Evolutionary conservation across 805 yeast species (phyloP), one percentile per base, ranked within the genome.

Genomic region (Yarrowia hollandica): DNA sequence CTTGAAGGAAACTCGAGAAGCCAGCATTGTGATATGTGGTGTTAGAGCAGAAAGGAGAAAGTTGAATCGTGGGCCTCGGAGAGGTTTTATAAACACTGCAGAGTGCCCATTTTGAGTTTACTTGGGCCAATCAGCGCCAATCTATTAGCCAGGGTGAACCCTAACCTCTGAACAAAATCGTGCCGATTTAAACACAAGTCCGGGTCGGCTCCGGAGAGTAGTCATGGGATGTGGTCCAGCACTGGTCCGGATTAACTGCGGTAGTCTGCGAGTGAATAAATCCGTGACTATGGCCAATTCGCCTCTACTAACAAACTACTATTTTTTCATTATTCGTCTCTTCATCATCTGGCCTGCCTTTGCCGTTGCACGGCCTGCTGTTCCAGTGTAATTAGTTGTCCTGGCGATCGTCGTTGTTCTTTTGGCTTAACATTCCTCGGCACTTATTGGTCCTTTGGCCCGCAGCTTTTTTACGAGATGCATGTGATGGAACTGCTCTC

Each of bases 1-100:
- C 35, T 44, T 54, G 34, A 54, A 19, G n/a, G 61, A 30, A 28
- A 33, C 42, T 35, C 57, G 61, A 37, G 60, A 48, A 41, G 59
- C 60, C 37, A 42, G 41, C 57, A 44, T 42, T 31, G 34, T 38
- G 37, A 28, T 38, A 28, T 38, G 52, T 38, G 52, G 37, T 38
- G 55, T 48, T 48, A 15, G 55, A 48, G 55, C 55, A 21, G 55
- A 48, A 46, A 48, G 39, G 55, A 48, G 22, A 48, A 48, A 33
- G 30, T 15, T 12, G 30, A 30, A 15, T 48, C 38, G 55, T 31
- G 55, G 55, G 55, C 55, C 55, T 22, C 25, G 55, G 28, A 48
- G 39, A 31, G 39, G 55, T 48, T 48, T 48, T 48, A 48, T 48
- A 48, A 48, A 48, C 39, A 22, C 55, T 48, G 55, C 55, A 33